phyloP scores from a whole-genome alignment of 495 filamentous ascomycete genomes.

The Tuber aestivum region DNA sequence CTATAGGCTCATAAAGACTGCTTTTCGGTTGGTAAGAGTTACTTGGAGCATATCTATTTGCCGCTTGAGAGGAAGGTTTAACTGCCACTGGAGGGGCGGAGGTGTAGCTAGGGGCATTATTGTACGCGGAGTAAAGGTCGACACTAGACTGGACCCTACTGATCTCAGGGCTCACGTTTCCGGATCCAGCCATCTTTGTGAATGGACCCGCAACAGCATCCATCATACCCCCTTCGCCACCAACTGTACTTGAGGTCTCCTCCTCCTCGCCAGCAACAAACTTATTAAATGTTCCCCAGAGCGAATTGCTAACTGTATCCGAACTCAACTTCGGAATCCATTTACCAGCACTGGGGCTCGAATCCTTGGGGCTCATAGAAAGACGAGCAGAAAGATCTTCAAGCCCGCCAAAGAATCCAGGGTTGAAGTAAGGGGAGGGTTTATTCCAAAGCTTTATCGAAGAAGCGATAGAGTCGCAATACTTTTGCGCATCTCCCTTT shows the following conservation, averaged over 20 bases:
- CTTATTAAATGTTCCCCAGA: slow-evolving; percentile 87
- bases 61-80: slow-evolving; percentile 14
- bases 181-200: slow-evolving; percentile 55
- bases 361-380: slow-evolving; percentile 74
- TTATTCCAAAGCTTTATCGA: slow-evolving; percentile 76
- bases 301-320: slow-evolving; percentile 80
- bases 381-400: slow-evolving; percentile 80
- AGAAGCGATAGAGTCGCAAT: slow-evolving; percentile 78
- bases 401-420: slow-evolving; percentile 61
- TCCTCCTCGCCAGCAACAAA: slow-evolving; percentile 90
- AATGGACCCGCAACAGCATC: slow-evolving; percentile 61
- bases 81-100: slow-evolving; percentile 15
- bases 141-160: slow-evolving; percentile 71
- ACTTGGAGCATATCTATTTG: slow-evolving; percentile 30
- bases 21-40: slow-evolving; percentile 24
- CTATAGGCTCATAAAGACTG: slow-evolving; percentile 22
- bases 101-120: slow-evolving; percentile 17
- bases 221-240: slow-evolving; percentile 51
- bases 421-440: slow-evolving; percentile 75
- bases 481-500: slow-evolving; percentile 75
- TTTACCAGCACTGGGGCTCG: slow-evolving; percentile 45
- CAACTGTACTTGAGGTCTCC: slow-evolving; percentile 42
- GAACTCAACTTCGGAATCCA: slow-evolving; percentile 94
- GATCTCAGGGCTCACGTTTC: slow-evolving; percentile 67
- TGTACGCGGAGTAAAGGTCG: slow-evolving; percentile 61